Conservation (phyloP, 2,329 filamentous ascomycete species). For the Penicillium crustosum region DNA sequence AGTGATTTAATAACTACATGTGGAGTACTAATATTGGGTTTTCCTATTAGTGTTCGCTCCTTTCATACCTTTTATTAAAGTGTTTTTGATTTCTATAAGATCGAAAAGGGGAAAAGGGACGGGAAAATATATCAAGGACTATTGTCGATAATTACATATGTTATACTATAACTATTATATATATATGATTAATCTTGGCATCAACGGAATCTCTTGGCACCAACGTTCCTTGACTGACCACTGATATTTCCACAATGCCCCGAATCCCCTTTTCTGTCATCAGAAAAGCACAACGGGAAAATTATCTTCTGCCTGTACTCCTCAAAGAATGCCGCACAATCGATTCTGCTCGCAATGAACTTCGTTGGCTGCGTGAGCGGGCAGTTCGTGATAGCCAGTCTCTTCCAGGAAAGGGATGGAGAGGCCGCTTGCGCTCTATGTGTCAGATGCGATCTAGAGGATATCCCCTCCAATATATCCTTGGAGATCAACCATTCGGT, state of each 20-base stretch:
- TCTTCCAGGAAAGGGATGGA: conserved; percentile 22
- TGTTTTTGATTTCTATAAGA: no score
- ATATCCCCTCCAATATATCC: conserved; percentile 81
- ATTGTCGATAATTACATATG: no score
- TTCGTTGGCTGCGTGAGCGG: conserved; percentile 48
- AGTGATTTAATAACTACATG: not conserved
- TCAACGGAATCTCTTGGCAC: conserved; percentile 6
- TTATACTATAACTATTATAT: no score
- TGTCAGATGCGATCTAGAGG: conserved; percentile 55
- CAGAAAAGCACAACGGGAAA: conserved; percentile 35
- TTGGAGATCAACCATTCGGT: conserved; percentile 88
- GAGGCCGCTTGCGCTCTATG: conserved; percentile 35
- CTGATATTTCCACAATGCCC: conserved; percentile 38
- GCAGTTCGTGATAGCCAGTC: conserved; percentile 24
- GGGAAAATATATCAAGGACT: no score
- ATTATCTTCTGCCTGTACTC: conserved; percentile 43
- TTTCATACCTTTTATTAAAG: no score
- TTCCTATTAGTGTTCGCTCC: no score
- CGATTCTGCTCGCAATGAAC: conserved; percentile 46
- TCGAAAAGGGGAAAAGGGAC: no score
- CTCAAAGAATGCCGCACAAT: conserved; percentile 48
- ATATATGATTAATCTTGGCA: no score
- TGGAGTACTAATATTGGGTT: not conserved
- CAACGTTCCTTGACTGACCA: not conserved
- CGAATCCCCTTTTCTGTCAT: conserved; percentile 42